Evolutionary conservation across 768 basidiomycete species (phyloP).

Genomic region (Termitomyces sp.): DNA sequence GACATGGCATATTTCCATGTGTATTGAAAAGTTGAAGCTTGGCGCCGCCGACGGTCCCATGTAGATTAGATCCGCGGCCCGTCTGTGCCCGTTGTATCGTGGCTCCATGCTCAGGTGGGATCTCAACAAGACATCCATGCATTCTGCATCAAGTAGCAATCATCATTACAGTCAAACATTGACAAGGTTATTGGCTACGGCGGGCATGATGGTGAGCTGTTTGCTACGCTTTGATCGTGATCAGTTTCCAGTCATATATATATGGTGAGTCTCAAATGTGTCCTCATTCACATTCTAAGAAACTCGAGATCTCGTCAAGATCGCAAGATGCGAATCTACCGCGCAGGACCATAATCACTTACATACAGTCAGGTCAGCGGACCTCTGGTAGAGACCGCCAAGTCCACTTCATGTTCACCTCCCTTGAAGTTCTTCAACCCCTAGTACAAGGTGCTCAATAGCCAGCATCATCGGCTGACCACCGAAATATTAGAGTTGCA

Average conservation of each 20-base stretch:
- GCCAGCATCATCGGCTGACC: background rate
- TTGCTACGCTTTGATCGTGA: background rate
- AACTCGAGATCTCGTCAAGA: background rate
- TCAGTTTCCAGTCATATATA: background rate
- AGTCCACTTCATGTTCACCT: background rate
- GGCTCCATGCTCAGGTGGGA: background rate
- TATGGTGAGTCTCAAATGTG: background rate
- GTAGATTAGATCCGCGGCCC: background rate
- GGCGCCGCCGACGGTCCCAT: background rate
- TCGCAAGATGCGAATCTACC: background rate
- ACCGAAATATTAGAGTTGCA: background rate
- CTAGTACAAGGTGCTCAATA: background rate
- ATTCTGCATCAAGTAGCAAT: no score
- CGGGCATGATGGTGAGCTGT: background rate
- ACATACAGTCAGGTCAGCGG: background rate
- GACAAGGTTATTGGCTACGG: background rate
- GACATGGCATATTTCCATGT: background rate
- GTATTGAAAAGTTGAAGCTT: background rate
- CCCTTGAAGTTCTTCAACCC: background rate
- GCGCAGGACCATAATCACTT: no score
- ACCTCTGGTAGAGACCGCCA: background rate
- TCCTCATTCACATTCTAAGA: background rate
- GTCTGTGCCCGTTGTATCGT: background rate
- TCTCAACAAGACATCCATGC: no score
- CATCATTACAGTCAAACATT: background rate